Evolutionary conservation across 169 alveolate species (phyloP), one percentile per base, ranked within the genome.

Genomic region (Cryptosporidium xiaoi): DNA sequence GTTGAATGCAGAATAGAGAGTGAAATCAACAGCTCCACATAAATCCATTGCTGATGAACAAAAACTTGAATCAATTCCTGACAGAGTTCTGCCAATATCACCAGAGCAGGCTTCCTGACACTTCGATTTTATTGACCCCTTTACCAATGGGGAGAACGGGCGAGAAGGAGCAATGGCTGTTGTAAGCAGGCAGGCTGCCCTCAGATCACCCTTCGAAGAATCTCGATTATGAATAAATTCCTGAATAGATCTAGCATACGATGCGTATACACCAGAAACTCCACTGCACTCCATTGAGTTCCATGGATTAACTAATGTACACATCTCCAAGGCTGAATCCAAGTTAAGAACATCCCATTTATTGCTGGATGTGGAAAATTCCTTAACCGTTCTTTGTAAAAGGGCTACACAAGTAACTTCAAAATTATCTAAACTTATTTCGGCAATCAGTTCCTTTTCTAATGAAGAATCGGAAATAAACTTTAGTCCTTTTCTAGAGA

Each of bases 251-350:
- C 71, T 40, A 1, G 87, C 87, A 40, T 58, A 60, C 6, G 87
- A 77, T 46, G 71, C 71, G 18, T 33, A 46, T 5, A 62, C 77
- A 34, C 71, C 87, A 2, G 51, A 6, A 7, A 77, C 16, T n/a
- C 87, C 87, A 60, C 64, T 60, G 48, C 87, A 77, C 18, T 77
- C 87, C 87, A 77, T 77, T 34, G 87, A 77, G 10, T 77, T 77
- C 71, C 69, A 77, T 60, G 87, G 87, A 56, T 77, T 62, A 18
- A 77, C 56, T 13, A 44, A 34, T 18, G 87, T 33, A 44, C 87
- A 77, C 31, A 77, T 51, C 10, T 69, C 83, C 67, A 69, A 36
- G 5, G 83, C 83, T 13, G 66, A 69, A 5, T 69, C 83, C 24
- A 69, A 24, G 36, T 56, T 69, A 4, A 69, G 12, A 34, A 20